Evolutionary conservation across 805 yeast species (phyloP), one percentile per base, ranked within the genome.

Genomic region (Kregervanrija pseudodelftensis): DNA sequence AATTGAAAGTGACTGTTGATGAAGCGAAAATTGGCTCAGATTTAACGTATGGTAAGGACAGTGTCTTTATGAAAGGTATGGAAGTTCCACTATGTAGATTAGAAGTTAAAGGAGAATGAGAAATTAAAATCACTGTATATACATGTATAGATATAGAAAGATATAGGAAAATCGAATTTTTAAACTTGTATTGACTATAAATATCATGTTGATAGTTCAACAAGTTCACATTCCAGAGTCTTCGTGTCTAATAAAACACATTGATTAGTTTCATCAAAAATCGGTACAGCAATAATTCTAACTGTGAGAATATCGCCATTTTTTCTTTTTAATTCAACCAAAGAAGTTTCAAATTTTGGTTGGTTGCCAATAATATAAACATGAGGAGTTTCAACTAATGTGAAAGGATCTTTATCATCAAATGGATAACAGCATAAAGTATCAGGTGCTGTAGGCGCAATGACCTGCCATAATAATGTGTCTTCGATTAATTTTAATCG

Each of bases 381-480:
- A 59, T 88, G 90, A 1, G 98, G 98, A 13, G 85, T 77, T 55
- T 85, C 86, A 9, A 67, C 67, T n/a, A 93, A 66, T 2, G 80
- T 69, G 61, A 91, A 88, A 3, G 98, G 98, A 61, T 93, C 98
- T 2, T 59, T 55, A 22, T 79, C 77, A 10, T 74, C 73, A 56
- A 73, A 90, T 1, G 99, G 97, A 55, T 87, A 89, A 52, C 95
- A 81, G 73, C 90, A 84, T 37, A 93, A 65, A 0, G 99, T 93
- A 57, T 93, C 98, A 0, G 99, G 99, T 1, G 96, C 95, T 0
- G 97, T 89, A 2, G 99, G 99, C 1, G 86, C 80, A 17, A 86
- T 69, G 57, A 87, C 87, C 56, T 89, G 91, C 95, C 96, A 90
- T 39, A 68, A 65, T 33, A 93, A 58, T 0, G 86, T 83, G 12